Evolutionary conservation across 352 stramenopile species (phyloP).

Genomic region (Saprolegnia diclina): DNA sequence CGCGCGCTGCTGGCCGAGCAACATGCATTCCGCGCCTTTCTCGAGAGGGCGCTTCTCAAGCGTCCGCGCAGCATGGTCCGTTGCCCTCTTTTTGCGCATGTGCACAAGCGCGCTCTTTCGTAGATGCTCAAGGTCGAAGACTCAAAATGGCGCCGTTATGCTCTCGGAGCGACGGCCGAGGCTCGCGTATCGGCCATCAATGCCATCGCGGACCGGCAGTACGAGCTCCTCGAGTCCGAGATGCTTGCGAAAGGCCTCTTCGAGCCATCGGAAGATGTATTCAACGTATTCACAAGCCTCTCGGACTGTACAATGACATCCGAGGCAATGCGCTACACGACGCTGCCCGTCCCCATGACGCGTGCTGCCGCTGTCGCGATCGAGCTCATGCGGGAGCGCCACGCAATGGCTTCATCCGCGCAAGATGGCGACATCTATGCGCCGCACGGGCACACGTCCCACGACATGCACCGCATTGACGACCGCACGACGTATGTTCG

Average conservation of each 20-base stretch:
- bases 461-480: background rate
- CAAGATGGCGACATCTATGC: background rate
- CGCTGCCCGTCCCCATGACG: background rate
- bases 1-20: background rate
- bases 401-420: background rate
- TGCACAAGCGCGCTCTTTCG: background rate
- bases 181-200: slow-evolving; percentile 1
- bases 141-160: background rate
- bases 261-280: background rate
- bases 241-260: background rate
- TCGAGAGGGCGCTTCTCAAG: slow-evolving; percentile 7
- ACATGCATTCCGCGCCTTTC: background rate
- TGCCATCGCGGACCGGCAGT: slow-evolving; percentile 13
- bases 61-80: background rate
- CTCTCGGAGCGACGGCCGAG: background rate
- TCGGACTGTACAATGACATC: background rate
- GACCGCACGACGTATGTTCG: background rate
- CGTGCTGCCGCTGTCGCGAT: background rate
- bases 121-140: slow-evolving; percentile 7
- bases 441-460: background rate
- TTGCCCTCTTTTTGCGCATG: background rate
- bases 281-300: background rate
- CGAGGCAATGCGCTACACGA: background rate
- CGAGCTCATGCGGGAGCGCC: background rate
- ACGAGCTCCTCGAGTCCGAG: slow-evolving; percentile 8